A percentile compares a stretch with the other conserved stretches of the same genome.
Evolutionary conservation across 192 early-diverging fungal genomes (phyloP).

Genomic region (Spinellus fusiger): DNA sequence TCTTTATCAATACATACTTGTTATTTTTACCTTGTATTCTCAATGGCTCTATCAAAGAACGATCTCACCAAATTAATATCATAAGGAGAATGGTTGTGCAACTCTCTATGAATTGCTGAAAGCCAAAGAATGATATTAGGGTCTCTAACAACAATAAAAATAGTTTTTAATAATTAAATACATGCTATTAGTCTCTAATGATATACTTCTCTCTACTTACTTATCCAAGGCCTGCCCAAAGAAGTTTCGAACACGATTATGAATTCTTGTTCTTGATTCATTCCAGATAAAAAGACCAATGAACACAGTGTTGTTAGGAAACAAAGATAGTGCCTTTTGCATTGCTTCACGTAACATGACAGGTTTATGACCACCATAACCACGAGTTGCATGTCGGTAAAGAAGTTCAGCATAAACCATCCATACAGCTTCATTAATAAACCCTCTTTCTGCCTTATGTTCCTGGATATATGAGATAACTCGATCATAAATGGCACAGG

Average conservation of each 20-base stretch:
- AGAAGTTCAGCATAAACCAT: constrained; percentile 34
- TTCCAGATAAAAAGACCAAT: constrained; percentile 51
- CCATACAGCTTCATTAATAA: constrained; percentile 30
- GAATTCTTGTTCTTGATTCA: constrained; percentile 53
- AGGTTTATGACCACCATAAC: constrained; percentile 30
- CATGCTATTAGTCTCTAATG: background rate
- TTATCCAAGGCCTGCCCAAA: constrained; percentile 34
- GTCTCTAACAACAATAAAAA: constrained; percentile 33
- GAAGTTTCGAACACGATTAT: constrained; percentile 45
- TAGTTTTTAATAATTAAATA: background rate
- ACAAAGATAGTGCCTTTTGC: constrained; percentile 37
- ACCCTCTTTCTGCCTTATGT: constrained; percentile 16
- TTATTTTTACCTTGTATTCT: constrained; percentile 34
- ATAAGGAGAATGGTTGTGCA: constrained; percentile 43
- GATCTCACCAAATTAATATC: constrained; percentile 51
- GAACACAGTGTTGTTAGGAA: constrained; percentile 53
- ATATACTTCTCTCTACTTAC: constrained; percentile 25
- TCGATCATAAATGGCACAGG: constrained; percentile 33
- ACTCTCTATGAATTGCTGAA: constrained; percentile 50
- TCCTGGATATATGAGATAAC: constrained; percentile 13
- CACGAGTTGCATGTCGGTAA: constrained; percentile 20
- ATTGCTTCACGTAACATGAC: constrained; percentile 36
- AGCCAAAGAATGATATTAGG: constrained; percentile 49
- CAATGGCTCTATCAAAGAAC: constrained; percentile 50
- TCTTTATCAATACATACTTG: background rate